Evolutionary conservation across 768 basidiomycete genomes (phyloP), one percentile per base, ranked within the genome.

Genomic region (Cubamyces lactineus): DNA sequence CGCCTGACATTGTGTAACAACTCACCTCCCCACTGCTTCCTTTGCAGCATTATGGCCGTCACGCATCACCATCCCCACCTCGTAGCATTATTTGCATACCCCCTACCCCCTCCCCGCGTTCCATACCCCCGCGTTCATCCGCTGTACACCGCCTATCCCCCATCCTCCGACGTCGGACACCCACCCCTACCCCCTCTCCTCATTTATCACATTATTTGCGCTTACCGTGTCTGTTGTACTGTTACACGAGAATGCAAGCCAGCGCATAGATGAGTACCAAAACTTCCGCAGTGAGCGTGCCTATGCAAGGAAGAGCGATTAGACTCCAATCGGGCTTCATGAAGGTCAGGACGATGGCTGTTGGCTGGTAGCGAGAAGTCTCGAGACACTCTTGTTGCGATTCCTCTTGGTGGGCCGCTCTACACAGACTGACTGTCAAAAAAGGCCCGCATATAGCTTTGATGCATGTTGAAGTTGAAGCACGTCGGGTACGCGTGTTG

Each of bases 181-280:
- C 47, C 53, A 16, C 30, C 34, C 9, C 34, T 34, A 34, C 34
- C 34, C 23, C 47, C 53, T 30, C 54, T 57, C 39, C 43, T 64
- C 62, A 64, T 50, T 64, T 64, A 64, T 64, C 42, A 64, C 63
- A 60, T 64, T 64, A 64, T 64, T 64, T 64, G 63, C 63, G 63
- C 63, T 55, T 57, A 56, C 58, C 58, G 43, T 52, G 58, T 52
- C 56, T 48, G 46, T 40, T 57, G 62, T 63, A 57, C 51, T 54
- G 46, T 8, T 53, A 57, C 52, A 53, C 49, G 46, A 45, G 56
- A 63, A 63, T 63, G 51, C 57, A 57, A 63, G 62, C 34, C 53
- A 48, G 62, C 62, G 56, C 56, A 58, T 63, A 63, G 62, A 63
- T 63, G 62, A 62, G 21, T n/a, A 51, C 47, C 39, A 19, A 30